Conservation (phyloP, 176 grass and related monocot species). For the Carex littledalei region DNA sequence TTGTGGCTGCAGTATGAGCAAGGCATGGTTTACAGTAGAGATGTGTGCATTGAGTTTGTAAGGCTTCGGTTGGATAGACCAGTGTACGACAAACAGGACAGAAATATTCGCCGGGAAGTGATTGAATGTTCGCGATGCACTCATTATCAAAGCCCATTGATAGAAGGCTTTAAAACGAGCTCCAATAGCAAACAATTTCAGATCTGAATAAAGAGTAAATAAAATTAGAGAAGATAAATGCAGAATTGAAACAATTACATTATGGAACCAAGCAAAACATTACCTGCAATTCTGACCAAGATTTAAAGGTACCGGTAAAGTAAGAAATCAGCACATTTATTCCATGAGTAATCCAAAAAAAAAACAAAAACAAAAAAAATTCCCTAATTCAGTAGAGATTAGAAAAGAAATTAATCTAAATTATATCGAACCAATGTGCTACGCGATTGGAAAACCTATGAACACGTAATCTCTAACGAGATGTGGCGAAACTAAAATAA, state of each 20-base stretch:
- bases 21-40: constrained; percentile 99
- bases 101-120: constrained; percentile 97
- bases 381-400: neutral
- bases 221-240: neutral
- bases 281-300: neutral
- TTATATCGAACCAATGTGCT: neutral
- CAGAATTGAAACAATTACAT: neutral
- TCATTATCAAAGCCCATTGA: constrained; percentile 95
- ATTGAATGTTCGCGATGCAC: constrained; percentile 81
- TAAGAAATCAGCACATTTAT: neutral
- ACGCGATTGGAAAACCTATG: neutral
- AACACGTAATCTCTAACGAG: neutral
- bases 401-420: neutral
- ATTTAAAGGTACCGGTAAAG: neutral
- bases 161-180: neutral
- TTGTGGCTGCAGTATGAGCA: constrained; percentile 74
- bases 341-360: neutral
- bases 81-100: constrained; percentile 98
- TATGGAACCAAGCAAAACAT: neutral
- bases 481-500: neutral
- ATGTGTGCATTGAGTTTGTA: constrained; percentile 95
- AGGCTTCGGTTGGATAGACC: constrained; percentile 73
- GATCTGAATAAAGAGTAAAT: neutral
- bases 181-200: neutral
- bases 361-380: neutral